Evolutionary conservation across 192 early-diverging fungal species (phyloP), one percentile per base, ranked within the genome.

Genomic region (Spinellus fusiger): DNA sequence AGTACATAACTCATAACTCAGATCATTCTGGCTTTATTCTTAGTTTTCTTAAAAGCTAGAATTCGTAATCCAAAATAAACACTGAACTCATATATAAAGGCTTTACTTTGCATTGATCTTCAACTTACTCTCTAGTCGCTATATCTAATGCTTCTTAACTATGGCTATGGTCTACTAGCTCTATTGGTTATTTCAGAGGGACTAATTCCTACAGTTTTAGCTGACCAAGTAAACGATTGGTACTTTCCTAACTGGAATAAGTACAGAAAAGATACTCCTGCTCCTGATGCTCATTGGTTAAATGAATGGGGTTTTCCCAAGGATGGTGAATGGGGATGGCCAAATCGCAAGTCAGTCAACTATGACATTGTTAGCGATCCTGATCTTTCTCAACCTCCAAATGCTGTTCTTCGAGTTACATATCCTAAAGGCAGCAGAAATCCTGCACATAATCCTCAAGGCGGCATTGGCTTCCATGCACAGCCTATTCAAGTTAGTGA

Each of bases 381-480:
- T 48, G 25, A n/a, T n/a, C n/a, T 62, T 33, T 40, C 35, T 13
- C 23, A 28, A 13, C 10, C 28, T 32, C 28, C 28, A 15, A 10
- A 44, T 27, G 13, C 33, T 3, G 65, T 73, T 12, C 51, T 73
- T 35, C 54, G 57, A 18, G 56, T 73, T 25, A 22, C n/a, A 16
- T 73, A 73, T 29, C 71, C 71, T 20, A 12, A 22, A 34, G 56
- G 49, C 3, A 59, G 65, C 15, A 59, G 48, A 28, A 66, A 64
- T 32, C 71, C 71, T 49, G 47, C 47, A 38, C 16, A 23, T 15
- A 26, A 8, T 12, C 9, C 47, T 13, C 37, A 59, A 12, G 71
- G 71, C 23, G 71, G 71, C 27, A 35, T 66, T 53, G 71, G 71
- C 12, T 73, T 66, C 48, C 56, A 59, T 40, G 71, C 71, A 13